Evolutionary conservation across 192 early-diverging fungal species (phyloP).

Genomic region (Mortierella claussenii): DNA sequence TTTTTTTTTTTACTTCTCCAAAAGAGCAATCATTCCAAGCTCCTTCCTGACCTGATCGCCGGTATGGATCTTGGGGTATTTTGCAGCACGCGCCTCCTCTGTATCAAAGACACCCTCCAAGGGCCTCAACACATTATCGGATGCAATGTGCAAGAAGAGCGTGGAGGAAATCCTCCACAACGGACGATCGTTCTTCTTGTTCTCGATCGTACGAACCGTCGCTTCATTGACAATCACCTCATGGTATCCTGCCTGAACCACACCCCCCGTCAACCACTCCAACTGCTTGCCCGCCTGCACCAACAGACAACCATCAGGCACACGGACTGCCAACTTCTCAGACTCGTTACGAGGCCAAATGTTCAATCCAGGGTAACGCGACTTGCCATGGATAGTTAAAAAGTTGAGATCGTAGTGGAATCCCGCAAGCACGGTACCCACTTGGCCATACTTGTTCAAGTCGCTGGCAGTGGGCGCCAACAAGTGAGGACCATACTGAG

Average conservation of each 20-base stretch:
- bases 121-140: conserved; percentile 68
- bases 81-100: conserved; percentile 59
- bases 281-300: conserved; percentile 71
- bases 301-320: conserved; percentile 72
- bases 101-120: conserved; percentile 58
- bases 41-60: conserved; percentile 74
- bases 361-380: conserved; percentile 76
- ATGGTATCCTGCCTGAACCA: conserved; percentile 73
- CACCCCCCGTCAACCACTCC: conserved; percentile 75
- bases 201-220: conserved; percentile 64
- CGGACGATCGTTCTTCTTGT: conserved; percentile 64
- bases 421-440: conserved; percentile 72
- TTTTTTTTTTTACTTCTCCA: conserved; percentile 34
- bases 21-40: conserved; percentile 70
- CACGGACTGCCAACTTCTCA: conserved; percentile 66
- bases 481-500: conserved; percentile 72
- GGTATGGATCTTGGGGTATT: conserved; percentile 68
- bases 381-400: conserved; percentile 78
- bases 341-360: conserved; percentile 73
- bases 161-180: conserved; percentile 80
- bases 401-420: conserved; percentile 72
- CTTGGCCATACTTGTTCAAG: conserved; percentile 68
- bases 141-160: conserved; percentile 77
- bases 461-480: conserved; percentile 77
- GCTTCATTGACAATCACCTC: conserved; percentile 73